Base-by-base conservation (phyloP, 495 filamentous ascomycete genomes). In the Paragyromitra xinjiangensis region DNA sequence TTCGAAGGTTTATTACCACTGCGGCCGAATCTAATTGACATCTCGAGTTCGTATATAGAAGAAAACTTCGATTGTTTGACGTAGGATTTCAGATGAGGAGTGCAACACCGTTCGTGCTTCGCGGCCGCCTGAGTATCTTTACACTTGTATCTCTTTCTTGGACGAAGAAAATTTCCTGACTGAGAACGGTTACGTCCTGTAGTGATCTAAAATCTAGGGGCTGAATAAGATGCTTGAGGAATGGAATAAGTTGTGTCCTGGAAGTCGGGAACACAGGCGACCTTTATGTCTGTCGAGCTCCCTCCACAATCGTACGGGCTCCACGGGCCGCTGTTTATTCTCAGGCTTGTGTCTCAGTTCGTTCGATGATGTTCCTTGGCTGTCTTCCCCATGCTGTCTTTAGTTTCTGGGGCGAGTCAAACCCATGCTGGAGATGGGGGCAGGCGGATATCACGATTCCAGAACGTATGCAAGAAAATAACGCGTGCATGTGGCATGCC, bases 1-100 rank as follows among this genome's bases (percentile, higher is more conserved):
- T 14, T 61, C 51, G 62, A 40, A 34, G 48, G 45, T 26, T 26
- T n/a, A 55, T 62, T 77, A 80, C 81, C 81, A 80, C 81, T 82
- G 22, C 81, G 81, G 22, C 81, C 81, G 51, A 82, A 82, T 76
- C 81, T 64, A 48, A 82, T 82, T 29, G 81, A 82, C 81, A 82
- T 82, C 11, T 65, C 42, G 51, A 61, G 44, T 37, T 12, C 34
- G 44, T 59, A 55, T 65, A 71, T 56, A 71, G 24, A 29, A n/a
- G 29, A 37, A 45, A 50, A 44, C 29, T 51, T 4, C 24, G 19
- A 16, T 40, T 75, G n/a, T 72, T 72, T 22, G 22, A 56, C 37
- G 51, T 39, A 5, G 37, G 14, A 44, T 40, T n/a, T 50, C 34
- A 37, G 29, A 45, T 29, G 40, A 44, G 48, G 48, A 61, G 59